A percentile compares a stretch with the other conserved stretches of the same genome.
Evolutionary conservation across 2,329 filamentous ascomycete species (phyloP).

Genomic region (Aphanocladium album): DNA sequence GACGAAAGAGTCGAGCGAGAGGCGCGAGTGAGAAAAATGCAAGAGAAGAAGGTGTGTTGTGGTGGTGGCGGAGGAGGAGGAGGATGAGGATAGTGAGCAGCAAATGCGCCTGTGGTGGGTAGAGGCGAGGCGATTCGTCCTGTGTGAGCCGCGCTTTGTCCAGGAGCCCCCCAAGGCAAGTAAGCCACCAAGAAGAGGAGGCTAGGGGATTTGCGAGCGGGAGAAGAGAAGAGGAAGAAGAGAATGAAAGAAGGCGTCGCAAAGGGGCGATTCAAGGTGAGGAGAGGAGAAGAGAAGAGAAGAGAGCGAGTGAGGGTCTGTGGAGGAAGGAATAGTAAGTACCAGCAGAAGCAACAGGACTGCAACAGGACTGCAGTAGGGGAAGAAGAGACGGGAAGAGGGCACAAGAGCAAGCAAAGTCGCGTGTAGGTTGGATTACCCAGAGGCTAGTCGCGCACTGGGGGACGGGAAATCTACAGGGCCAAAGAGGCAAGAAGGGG

Average conservation of each 20-base stretch:
- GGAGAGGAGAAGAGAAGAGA: too few relatives aligned
- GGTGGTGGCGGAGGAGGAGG: neutral
- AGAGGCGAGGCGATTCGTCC: neutral
- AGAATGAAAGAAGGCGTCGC: neutral
- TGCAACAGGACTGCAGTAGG: neutral
- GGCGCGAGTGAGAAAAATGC: conserved; percentile 4
- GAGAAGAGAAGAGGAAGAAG: neutral
- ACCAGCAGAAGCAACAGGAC: too few relatives aligned
- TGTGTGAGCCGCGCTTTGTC: neutral
- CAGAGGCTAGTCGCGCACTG: neutral
- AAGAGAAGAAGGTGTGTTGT: neutral
- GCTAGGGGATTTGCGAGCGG: neutral
- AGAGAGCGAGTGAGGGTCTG: neutral
- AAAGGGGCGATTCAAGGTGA: too few relatives aligned
- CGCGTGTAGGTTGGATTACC: neutral
- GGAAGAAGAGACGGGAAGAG: neutral
- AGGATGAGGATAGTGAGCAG: neutral
- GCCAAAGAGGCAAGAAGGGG: neutral
- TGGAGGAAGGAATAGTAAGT: neutral
- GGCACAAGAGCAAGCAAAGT: neutral
- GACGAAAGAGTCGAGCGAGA: conserved; percentile 2
- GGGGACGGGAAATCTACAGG: conserved; percentile 8
- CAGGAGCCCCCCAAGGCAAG: neutral
- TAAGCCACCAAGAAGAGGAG: neutral
- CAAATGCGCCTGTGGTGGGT: neutral